These are phyloP conservation scores for Acanthamoeba healyi DNA, from an alignment of 208 protist genomes.

Conservation along the genomic window DNA sequence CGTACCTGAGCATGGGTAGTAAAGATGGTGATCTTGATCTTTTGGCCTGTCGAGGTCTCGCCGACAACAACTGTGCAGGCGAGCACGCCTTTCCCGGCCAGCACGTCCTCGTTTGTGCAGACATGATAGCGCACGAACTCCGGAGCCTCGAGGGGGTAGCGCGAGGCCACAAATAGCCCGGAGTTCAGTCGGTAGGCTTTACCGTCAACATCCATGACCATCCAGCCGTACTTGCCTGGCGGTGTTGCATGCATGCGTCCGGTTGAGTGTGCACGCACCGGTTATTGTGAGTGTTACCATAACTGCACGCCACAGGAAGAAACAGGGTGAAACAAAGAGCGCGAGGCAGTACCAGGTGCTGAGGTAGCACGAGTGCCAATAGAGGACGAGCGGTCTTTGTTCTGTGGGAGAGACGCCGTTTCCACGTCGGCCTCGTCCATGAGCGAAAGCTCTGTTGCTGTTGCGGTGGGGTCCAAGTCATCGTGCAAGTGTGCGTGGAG, in stretches of 20 bases:
- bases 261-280: background rate
- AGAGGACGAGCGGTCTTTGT: background rate
- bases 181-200: slow-evolving; percentile 23
- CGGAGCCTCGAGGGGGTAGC: background rate
- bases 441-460: background rate
- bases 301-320: too few relatives aligned
- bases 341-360: background rate
- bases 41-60: background rate
- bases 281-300: too few relatives aligned
- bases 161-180: slow-evolving; percentile 22
- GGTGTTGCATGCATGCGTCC: background rate
- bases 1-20: background rate
- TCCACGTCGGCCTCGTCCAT: background rate
- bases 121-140: slow-evolving; percentile 37
- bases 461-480: background rate
- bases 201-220: background rate
- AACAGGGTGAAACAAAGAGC: too few relatives aligned
- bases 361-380: background rate
- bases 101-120: background rate
- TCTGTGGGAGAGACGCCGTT: background rate
- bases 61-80: background rate
- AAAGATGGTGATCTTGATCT: slow-evolving; percentile 17
- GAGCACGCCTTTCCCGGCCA: slow-evolving; percentile 11
- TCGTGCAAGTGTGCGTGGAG: background rate
- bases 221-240: background rate